A percentile compares a stretch with the other conserved stretches of the same genome.
These are phyloP conservation scores for Cucumis cinereus DNA, from an alignment of 306 rosid genomes.

Conservation along the genomic window DNA sequence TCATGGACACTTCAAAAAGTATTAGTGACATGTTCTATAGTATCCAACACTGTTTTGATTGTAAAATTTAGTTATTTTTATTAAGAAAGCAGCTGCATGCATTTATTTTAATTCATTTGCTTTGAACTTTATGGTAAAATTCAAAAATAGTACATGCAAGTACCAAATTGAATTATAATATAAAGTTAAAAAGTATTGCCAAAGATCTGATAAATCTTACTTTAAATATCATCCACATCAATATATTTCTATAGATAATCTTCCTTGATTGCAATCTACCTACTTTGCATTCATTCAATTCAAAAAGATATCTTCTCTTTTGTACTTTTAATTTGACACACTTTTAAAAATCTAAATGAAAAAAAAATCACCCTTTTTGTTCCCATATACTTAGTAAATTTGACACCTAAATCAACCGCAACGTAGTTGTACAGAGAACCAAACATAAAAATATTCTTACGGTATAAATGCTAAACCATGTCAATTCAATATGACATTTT, in stretches of 20 bases:
- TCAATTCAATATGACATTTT: no score
- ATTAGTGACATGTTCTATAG: background rate
- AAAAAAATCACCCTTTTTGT: background rate
- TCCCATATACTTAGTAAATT: background rate
- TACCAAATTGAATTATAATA: slow-evolving; percentile 10
- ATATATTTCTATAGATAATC: background rate
- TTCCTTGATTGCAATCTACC: slow-evolving; percentile 18
- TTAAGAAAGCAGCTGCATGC: background rate
- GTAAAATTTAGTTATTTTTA: background rate
- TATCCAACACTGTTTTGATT: background rate
- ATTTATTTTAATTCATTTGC: background rate
- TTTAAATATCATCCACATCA: slow-evolving; percentile 15
- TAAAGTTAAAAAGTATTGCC: slow-evolving; percentile 1
- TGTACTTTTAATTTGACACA: background rate
- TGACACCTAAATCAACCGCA: background rate
- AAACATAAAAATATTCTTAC: no score
- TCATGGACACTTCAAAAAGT: no score
- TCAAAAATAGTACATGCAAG: background rate
- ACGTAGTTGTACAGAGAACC: no score
- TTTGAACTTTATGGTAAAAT: background rate
- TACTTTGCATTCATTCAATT: slow-evolving; percentile 14
- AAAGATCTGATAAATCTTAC: slow-evolving; percentile 11
- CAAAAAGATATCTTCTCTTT: slow-evolving; percentile 11
- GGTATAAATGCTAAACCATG: no score
- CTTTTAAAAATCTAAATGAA: background rate